A percentile compares a stretch with the other conserved stretches of the same genome.
Conservation (phyloP, 2,329 filamentous ascomycete species). For the Fusarium nurragi region DNA sequence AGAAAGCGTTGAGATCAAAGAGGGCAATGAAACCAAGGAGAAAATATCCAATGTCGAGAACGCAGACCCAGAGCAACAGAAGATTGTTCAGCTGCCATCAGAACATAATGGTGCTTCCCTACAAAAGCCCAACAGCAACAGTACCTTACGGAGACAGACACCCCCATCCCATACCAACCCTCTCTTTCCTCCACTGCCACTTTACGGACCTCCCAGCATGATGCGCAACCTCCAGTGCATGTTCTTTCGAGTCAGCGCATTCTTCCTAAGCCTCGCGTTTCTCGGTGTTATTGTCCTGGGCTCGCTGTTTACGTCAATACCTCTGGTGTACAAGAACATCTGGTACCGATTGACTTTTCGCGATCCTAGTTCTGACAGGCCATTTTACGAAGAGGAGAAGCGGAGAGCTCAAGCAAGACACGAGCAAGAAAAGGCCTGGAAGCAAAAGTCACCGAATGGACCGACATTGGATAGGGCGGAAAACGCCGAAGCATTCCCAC, state of each 20-base stretch:
- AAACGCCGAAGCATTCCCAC: conserved; percentile 68
- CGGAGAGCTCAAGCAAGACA: conserved; percentile 65
- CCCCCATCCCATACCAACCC: conserved; percentile 78
- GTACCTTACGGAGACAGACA: conserved; percentile 58
- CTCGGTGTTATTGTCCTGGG: conserved; percentile 79
- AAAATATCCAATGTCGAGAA: conserved; percentile 46
- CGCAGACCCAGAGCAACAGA: conserved; percentile 39
- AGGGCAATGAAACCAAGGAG: conserved; percentile 42
- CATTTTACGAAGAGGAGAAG: conserved; percentile 78
- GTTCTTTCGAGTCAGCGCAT: conserved; percentile 73
- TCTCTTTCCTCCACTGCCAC: conserved; percentile 83
- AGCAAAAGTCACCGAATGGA: conserved; percentile 51
- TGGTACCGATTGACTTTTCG: conserved; percentile 66
- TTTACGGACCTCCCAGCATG: conserved; percentile 79
- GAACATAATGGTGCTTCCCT: conserved; percentile 49
- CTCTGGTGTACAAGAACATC: conserved; percentile 58
- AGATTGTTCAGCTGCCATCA: conserved; percentile 41
- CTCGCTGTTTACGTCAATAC: conserved; percentile 74
- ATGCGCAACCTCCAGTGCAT: conserved; percentile 72
- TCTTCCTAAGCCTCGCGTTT: conserved; percentile 81
- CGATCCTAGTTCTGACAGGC: conserved; percentile 67
- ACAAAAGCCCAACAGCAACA: conserved; percentile 58
- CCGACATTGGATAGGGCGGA: conserved; percentile 55
- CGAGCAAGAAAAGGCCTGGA: conserved; percentile 72
- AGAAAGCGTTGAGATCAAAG: conserved; percentile 41